Evolutionary conservation across 139 green algal species (phyloP), one percentile per base, ranked within the genome.

Genomic region (Tetradesmus lagerheimii): DNA sequence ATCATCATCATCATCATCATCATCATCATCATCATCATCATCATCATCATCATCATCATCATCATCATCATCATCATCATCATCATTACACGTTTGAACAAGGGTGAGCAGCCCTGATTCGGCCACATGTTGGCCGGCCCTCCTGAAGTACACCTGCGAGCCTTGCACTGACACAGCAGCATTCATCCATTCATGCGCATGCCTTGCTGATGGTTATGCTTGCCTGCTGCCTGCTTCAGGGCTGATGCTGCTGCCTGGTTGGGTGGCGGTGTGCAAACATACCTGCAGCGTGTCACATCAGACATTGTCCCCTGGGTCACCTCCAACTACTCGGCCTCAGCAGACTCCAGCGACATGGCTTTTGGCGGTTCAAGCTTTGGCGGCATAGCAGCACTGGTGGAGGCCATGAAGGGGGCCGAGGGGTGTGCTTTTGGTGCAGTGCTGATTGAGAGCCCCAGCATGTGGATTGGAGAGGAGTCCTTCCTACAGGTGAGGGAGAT

Each of bases 331-430:
- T 85, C 78, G 1, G 89, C 75, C 0, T 87, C 89, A 12, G 12
- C 66, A 4, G 76, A 86, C 16, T 76, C 93, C 0, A 14, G 76
- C 0, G 27, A 89, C 34, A 86, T 92, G 57, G 75, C 81, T 0
- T 92, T 95, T 84, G 94, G 90, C 0, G 94, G 94, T 45, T 92
- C 89, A 37, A 93, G 89, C 78, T 95, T 96, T 80, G 93, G 93
- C 31, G 93, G 93, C 80, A 91, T 96, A 53, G 90, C 81, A 71
- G 82, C 91, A 1, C 91, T 96, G 23, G 88, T 18, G 15, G 78
- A 57, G 8, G 62, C 47, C 81, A 89, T 93, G 85, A 77, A 76
- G 79, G 81, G 78, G 47, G 29, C 16, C 1, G 50, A 62, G 35
- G 18, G 18, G 31, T 41, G 74, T 29, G 88, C 2, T 27, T 94